Base-by-base conservation (phyloP, 2,329 filamentous ascomycete species). In the Microdochium bolleyi region DNA sequence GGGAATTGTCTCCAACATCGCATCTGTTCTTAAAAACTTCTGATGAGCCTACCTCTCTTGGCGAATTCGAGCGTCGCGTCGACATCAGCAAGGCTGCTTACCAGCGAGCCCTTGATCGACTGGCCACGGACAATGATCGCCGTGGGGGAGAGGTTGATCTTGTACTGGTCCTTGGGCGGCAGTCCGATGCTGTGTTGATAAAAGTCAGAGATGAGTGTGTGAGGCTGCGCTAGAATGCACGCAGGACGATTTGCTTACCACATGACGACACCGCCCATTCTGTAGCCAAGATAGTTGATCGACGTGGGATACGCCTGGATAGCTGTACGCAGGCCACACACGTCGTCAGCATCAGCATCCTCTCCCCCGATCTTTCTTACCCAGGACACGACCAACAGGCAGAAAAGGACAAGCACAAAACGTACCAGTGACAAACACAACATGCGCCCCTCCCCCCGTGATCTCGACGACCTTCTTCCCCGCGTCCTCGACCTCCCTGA, bases 401-500 rank as follows among this genome's bases (percentile, higher is more conserved):
- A 30, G 5, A 30, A 30, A 30, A 11, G 5, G 27, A 30, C 27
- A 30, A 30, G 27, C 5, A 30, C 5, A 30, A 30, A 11, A 30
- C 55, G 50, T 24, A 54, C 55, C 55, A 5, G 56, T 56, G 10
- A 56, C 54, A 19, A 57, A 56, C 19, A 53, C 54, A 13, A 37
- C 56, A 25, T 57, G 54, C 10, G 54, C 54, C 13, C 56, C 56
- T 32, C 56, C 56, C 8, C 30, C 54, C 3, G 56, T 56, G 41
- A 56, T 56, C 13, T 51, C 50, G 19, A 54, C 38, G 3, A 57
- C 56, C 30, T 50, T 50, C 3, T 32, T 50, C 3, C 49, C 41
- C 11, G 56, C 52, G 10, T 56, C 51, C 10, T 64, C 49, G 46
- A 67, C 64, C 48, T 73, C 67, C 41, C 69, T 72, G 63, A 80